Conservation (phyloP, 805 yeast genomes). For the Torulaspora gathmanii region DNA sequence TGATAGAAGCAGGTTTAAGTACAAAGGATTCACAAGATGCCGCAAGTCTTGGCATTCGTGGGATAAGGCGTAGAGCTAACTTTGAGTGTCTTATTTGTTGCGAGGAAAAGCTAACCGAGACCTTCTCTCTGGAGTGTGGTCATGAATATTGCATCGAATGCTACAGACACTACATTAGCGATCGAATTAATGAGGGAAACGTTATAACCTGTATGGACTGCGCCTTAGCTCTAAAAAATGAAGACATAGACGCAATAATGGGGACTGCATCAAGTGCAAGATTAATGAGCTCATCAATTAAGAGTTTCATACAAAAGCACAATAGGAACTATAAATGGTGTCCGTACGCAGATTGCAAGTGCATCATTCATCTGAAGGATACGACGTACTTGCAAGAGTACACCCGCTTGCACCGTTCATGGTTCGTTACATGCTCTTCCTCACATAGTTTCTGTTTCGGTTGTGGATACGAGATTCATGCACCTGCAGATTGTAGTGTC, state of each 20-base stretch:
- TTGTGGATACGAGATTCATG: constrained; percentile 72
- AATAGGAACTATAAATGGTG: constrained; percentile 60
- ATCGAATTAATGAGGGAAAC: constrained; percentile 40
- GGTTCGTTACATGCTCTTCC: constrained; percentile 63
- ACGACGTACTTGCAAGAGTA: constrained; percentile 28
- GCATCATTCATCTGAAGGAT: constrained; percentile 46
- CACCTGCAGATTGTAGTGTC: constrained; percentile 76
- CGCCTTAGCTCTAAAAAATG: constrained; percentile 37
- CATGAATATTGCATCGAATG: constrained; percentile 71
- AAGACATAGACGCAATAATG: constrained; percentile 42
- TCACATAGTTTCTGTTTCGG: constrained; percentile 73
- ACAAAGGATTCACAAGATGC: not conserved
- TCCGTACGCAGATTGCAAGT: constrained; percentile 75
- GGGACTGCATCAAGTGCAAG: constrained; percentile 33
- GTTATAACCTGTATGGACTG: constrained; percentile 66
- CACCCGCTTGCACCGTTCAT: constrained; percentile 39
- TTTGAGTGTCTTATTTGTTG: constrained; percentile 70
- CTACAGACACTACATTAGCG: constrained; percentile 54
- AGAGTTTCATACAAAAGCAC: constrained; percentile 49
- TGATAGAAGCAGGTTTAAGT: constrained; percentile 35
- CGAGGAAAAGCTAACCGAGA: constrained; percentile 41
- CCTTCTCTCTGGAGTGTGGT: constrained; percentile 58
- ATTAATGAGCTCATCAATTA: constrained; percentile 39
- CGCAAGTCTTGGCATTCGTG: constrained; percentile 7
- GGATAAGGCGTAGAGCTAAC: constrained; percentile 20